These are phyloP conservation scores for Arthrinium phaeospermum DNA, from an alignment of 2,329 filamentous ascomycete species.

Conservation along the genomic window DNA sequence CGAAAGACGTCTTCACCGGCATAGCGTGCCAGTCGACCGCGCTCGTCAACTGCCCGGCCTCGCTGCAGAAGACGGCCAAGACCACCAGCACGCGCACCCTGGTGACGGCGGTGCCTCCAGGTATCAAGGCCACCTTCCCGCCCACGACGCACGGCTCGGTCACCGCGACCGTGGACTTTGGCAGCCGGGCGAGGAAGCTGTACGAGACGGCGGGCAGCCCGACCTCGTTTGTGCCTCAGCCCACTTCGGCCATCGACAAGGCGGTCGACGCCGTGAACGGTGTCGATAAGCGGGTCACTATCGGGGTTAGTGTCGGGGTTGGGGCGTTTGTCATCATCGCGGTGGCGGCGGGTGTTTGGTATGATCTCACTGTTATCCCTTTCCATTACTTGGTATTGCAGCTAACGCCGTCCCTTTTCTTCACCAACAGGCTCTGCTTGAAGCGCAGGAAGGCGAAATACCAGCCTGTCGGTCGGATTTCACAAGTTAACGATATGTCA, in stretches of 20 bases:
- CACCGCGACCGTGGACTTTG: conserved; percentile 47
- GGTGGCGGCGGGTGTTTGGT: neutral
- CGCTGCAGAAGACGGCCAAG: conserved; percentile 51
- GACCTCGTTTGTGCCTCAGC: conserved; percentile 45
- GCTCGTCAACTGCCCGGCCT: conserved; percentile 55
- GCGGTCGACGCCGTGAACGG: neutral
- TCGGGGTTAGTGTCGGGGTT: conserved; percentile 11
- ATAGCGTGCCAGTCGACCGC: conserved; percentile 48
- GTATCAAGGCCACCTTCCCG: conserved; percentile 47
- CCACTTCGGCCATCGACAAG: conserved; percentile 34
- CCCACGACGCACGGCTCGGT: conserved; percentile 39
- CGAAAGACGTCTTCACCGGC: conserved; percentile 49
- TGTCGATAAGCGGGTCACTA: conserved; percentile 4
- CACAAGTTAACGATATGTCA: neutral
- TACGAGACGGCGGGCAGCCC: conserved; percentile 50
- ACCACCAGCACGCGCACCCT: conserved; percentile 46
- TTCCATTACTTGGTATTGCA: neutral
- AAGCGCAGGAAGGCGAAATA: conserved; percentile 7
- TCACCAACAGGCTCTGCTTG: neutral
- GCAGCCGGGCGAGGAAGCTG: conserved; percentile 43
- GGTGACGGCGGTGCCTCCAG: conserved; percentile 46
- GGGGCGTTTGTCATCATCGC: neutral
- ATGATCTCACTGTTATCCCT: neutral
- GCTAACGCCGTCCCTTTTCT: neutral
- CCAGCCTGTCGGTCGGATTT: neutral